Percentiles rank a stretch among this genome's conserved stretches.
These are phyloP conservation scores for Begonia fuchsioides DNA, from an alignment of 306 rosid species.

Conservation along the genomic window DNA sequence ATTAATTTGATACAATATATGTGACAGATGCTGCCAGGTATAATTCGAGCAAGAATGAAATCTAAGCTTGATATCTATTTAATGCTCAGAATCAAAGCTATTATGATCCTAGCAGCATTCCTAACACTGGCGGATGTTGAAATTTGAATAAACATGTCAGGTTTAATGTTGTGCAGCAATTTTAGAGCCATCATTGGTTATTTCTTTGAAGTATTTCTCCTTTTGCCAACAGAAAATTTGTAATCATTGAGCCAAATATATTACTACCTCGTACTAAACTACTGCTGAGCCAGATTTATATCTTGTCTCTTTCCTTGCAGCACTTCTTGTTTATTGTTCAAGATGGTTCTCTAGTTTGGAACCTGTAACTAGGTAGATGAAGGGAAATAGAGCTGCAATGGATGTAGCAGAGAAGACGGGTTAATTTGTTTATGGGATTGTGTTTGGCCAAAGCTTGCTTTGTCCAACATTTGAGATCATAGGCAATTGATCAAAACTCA, in stretches of 20 bases:
- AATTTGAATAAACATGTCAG: constrained; percentile 17
- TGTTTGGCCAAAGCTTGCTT: constrained; percentile 58
- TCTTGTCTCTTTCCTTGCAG: too few species aligned
- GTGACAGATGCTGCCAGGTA: neutral
- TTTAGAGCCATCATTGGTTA: constrained; percentile 3
- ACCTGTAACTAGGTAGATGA: too few species aligned
- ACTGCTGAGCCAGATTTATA: too few species aligned
- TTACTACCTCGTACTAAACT: neutral
- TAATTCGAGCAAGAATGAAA: too few species aligned
- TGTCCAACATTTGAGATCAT: constrained; percentile 72
- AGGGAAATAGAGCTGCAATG: too few species aligned
- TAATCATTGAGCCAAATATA: constrained; percentile 14
- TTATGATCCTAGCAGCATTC: too few species aligned
- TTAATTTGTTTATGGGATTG: constrained; percentile 21
- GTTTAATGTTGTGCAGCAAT: constrained; percentile 23
- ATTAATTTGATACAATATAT: constrained; percentile 21
- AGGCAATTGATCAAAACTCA: too few species aligned
- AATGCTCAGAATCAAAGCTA: too few species aligned
- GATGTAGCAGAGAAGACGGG: too few species aligned
- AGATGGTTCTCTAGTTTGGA: too few species aligned
- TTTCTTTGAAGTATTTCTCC: constrained; percentile 1
- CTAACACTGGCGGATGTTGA: too few species aligned
- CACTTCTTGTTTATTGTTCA: too few species aligned
- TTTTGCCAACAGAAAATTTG: constrained; percentile 10
- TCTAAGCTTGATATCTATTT: neutral